phyloP scores from a whole-genome alignment of 768 basidiomycete genomes.

The Pisolithus orientalis region DNA sequence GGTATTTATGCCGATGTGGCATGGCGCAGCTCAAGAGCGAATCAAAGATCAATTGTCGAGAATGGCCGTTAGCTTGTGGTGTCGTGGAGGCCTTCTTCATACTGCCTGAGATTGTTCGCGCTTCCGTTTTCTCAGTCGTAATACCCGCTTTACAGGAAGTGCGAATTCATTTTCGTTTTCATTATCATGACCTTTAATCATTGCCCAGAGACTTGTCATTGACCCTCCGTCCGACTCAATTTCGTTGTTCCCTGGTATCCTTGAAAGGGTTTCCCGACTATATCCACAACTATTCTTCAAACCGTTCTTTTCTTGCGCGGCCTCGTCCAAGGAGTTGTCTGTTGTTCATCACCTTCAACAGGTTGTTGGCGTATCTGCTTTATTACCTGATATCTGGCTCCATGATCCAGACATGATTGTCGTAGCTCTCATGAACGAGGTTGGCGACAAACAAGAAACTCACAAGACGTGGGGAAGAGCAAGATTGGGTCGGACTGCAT shows the following conservation, averaged over 20 bases:
- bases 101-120: constrained; percentile 44
- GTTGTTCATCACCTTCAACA: constrained; percentile 54
- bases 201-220: constrained; percentile 43
- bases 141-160: constrained; percentile 49
- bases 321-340: constrained; percentile 54
- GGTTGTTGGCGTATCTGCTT: constrained; percentile 44
- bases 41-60: constrained; percentile 30
- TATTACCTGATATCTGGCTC: constrained; percentile 60
- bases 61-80: constrained; percentile 38
- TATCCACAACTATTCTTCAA: constrained; percentile 67
- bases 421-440: constrained; percentile 57
- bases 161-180: constrained; percentile 12
- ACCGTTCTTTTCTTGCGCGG: constrained; percentile 64
- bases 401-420: constrained; percentile 70
- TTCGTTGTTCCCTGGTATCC: constrained; percentile 41
- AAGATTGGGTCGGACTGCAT: constrained; percentile 55
- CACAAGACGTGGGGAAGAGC: constrained; percentile 38
- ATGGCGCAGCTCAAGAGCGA: background rate
- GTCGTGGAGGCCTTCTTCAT: constrained; percentile 39
- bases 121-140: constrained; percentile 31
- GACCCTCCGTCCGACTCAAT: constrained; percentile 48
- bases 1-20: background rate
- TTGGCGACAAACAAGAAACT: constrained; percentile 11
- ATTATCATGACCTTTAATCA: background rate
- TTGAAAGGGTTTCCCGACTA: constrained; percentile 42